phyloP scores from a whole-genome alignment of 306 rosid genomes.

The Rubus parviflorus region DNA sequence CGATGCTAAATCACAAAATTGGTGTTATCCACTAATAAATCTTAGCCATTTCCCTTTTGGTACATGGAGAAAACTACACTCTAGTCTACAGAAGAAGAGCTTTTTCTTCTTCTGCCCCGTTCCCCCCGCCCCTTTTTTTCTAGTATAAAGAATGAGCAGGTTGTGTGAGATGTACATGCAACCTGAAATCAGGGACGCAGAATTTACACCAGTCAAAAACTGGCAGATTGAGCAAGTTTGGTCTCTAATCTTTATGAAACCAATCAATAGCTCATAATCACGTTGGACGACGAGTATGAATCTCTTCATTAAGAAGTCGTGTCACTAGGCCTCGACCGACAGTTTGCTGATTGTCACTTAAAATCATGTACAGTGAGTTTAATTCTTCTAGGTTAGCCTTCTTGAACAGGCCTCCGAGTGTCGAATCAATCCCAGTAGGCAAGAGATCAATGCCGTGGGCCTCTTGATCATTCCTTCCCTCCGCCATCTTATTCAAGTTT shows the following conservation, averaged over 20 bases:
- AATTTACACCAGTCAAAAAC: slow-evolving; percentile 45
- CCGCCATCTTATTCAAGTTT: slow-evolving; percentile 6
- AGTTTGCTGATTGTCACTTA: slow-evolving; percentile 49
- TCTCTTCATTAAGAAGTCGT: slow-evolving; percentile 70
- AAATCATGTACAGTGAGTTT: slow-evolving; percentile 58
- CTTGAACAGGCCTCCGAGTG: slow-evolving; percentile 54
- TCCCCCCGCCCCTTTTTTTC: slow-evolving; percentile 8
- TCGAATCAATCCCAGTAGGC: slow-evolving; percentile 36
- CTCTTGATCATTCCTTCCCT: slow-evolving; percentile 32
- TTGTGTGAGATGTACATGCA: slow-evolving; percentile 43
- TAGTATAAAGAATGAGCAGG: slow-evolving; percentile 40
- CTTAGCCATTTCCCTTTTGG: not conserved
- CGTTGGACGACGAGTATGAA: slow-evolving; percentile 48
- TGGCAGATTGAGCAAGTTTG: slow-evolving; percentile 32
- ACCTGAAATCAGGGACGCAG: slow-evolving; percentile 46
- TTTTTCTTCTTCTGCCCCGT: not conserved
- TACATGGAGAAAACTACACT: not conserved
- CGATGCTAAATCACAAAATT: not conserved
- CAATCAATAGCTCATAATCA: slow-evolving; percentile 38
- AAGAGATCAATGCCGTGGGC: slow-evolving; percentile 23
- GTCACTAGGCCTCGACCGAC: slow-evolving; percentile 46
- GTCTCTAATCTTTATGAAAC: slow-evolving; percentile 30
- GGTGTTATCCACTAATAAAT: slow-evolving; percentile 1
- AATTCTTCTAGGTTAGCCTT: slow-evolving; percentile 76
- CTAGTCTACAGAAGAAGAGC: slow-evolving; percentile 4